Percentiles rank a stretch among this genome's conserved stretches.
These are phyloP conservation scores for Trichothecium roseum DNA, from an alignment of 2,329 filamentous ascomycete genomes.

Conservation along the genomic window DNA sequence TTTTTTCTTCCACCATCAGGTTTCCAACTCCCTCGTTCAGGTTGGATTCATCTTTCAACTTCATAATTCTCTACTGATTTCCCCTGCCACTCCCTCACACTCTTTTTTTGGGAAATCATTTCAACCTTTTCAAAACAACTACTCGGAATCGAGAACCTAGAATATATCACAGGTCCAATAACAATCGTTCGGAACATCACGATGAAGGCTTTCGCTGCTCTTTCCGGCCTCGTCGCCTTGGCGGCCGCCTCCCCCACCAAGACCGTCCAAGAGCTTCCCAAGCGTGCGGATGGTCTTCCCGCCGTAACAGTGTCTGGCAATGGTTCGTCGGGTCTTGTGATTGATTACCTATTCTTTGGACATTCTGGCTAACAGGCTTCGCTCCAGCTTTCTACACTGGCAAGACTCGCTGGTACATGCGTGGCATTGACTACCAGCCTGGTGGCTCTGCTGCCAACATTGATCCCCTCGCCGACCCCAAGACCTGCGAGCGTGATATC, in stretches of 20 bases:
- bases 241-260: slow-evolving; percentile 37
- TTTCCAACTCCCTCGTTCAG: slow-evolving; percentile 5
- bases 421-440: slow-evolving; percentile 54
- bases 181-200: slow-evolving; percentile 15
- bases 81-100: slow-evolving; percentile 4
- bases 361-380: slow-evolving; percentile 8
- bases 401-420: slow-evolving; percentile 45
- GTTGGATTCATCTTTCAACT: slow-evolving; percentile 3
- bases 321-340: slow-evolving; percentile 26
- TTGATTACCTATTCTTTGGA: not conserved
- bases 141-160: not conserved
- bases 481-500: slow-evolving; percentile 69
- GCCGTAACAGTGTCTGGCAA: slow-evolving; percentile 45
- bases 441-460: slow-evolving; percentile 41
- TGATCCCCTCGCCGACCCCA: slow-evolving; percentile 69
- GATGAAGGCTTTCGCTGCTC: slow-evolving; percentile 39
- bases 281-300: slow-evolving; percentile 37
- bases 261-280: slow-evolving; percentile 36
- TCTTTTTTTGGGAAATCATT: slow-evolving; percentile 1
- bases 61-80: not conserved
- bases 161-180: slow-evolving; percentile 2
- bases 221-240: slow-evolving; percentile 37
- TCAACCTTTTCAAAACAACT: not conserved
- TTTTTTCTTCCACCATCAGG: not conserved
- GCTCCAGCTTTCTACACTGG: slow-evolving; percentile 43